phyloP scores from a whole-genome alignment of 2,329 filamentous ascomycete genomes.

The Xylariaceae sp. region DNA sequence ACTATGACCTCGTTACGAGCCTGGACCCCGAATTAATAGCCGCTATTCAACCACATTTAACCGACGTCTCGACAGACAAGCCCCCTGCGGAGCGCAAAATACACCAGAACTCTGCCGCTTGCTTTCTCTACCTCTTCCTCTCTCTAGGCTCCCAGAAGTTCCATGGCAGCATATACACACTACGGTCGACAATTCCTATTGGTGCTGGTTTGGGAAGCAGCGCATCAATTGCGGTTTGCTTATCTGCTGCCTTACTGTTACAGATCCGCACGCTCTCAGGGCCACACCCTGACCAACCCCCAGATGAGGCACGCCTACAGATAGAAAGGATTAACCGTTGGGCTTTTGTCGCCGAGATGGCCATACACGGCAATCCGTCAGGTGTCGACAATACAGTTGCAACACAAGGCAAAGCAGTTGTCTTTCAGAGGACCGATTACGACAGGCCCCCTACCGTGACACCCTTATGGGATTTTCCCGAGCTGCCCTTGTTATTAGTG shows the following conservation, averaged over 20 bases:
- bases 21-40: slow-evolving; percentile 78
- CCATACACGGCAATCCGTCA: slow-evolving; percentile 93
- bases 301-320: slow-evolving; percentile 81
- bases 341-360: slow-evolving; percentile 96
- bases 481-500: slow-evolving; percentile 82
- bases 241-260: slow-evolving; percentile 75
- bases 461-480: slow-evolving; percentile 80
- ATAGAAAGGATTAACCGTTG: slow-evolving; percentile 94
- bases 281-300: slow-evolving; percentile 85
- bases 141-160: slow-evolving; percentile 76
- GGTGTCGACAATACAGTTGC: slow-evolving; percentile 96
- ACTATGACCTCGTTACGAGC: slow-evolving; percentile 81
- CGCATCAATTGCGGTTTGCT: slow-evolving; percentile 87
- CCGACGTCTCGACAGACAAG: slow-evolving; percentile 60
- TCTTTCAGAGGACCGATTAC: slow-evolving; percentile 80
- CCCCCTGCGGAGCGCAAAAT: slow-evolving; percentile 73
- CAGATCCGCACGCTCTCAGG: slow-evolving; percentile 85
- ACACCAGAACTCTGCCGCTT: slow-evolving; percentile 72
- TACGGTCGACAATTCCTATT: slow-evolving; percentile 91
- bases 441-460: slow-evolving; percentile 69
- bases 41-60: slow-evolving; percentile 74
- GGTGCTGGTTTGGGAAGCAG: slow-evolving; percentile 88
- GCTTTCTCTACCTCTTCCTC: slow-evolving; percentile 90
- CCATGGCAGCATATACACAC: slow-evolving; percentile 77
- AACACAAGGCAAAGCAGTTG: slow-evolving; percentile 86